These are phyloP conservation scores for Thermothielavioides terrestris DNA, from an alignment of 495 filamentous ascomycete genomes.

Conservation along the genomic window DNA sequence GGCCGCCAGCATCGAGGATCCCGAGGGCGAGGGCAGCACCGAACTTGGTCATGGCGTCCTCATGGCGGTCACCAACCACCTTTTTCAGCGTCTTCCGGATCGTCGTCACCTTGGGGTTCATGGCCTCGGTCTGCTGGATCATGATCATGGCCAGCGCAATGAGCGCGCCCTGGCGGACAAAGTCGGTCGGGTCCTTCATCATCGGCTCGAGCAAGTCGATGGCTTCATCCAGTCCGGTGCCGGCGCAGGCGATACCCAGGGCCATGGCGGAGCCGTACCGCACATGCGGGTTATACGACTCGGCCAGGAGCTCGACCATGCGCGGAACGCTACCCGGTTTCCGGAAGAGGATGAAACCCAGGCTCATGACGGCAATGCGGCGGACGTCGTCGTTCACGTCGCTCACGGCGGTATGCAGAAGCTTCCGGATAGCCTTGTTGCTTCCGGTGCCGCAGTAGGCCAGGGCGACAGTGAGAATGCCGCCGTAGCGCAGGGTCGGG, in stretches of 20 bases:
- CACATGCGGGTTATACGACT: constrained; percentile 98
- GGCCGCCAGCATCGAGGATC: constrained; percentile 96
- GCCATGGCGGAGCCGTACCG: constrained; percentile 98
- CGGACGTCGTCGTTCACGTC: constrained; percentile 98
- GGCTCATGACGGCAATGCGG: constrained; percentile 91
- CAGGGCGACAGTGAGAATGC: constrained; percentile 97
- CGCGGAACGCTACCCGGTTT: constrained; percentile 95
- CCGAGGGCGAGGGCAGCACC: constrained; percentile 88
- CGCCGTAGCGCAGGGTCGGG: constrained; percentile 87
- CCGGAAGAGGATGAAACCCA: constrained; percentile 97
- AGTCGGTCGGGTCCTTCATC: constrained; percentile 99
- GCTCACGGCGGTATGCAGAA: constrained; percentile 95
- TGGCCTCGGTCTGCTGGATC: constrained; percentile 92
- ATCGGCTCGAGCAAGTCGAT: constrained; percentile 97
- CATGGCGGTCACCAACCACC: constrained; percentile 88
- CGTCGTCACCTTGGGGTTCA: constrained; percentile 81
- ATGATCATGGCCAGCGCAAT: constrained; percentile 95
- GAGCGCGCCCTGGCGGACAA: constrained; percentile 94
- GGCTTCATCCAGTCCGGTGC: constrained; percentile 92
- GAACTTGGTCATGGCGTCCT: constrained; percentile 99
- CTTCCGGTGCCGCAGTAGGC: constrained; percentile 95
- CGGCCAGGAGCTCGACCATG: constrained; percentile 97
- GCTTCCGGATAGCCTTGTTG: constrained; percentile 96
- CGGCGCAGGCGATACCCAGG: constrained; percentile 93
- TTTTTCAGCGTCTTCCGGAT: constrained; percentile 82